Evolutionary conservation across 177 flowering plant species (phyloP), one percentile per base, ranked within the genome.

Genomic region (Vitis hybrid): DNA sequence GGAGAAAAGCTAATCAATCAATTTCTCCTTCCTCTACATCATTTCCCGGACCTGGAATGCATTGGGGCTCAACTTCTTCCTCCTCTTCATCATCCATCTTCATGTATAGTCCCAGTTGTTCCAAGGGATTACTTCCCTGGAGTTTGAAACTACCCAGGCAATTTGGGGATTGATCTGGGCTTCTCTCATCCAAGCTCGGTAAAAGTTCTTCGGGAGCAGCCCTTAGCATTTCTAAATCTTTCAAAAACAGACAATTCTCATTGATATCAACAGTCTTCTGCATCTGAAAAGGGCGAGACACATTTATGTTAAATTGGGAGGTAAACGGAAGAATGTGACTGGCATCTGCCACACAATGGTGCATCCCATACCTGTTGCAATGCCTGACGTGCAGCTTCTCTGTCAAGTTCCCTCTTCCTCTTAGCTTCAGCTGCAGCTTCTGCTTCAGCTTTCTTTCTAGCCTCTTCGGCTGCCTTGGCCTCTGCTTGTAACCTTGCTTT

Each of bases 391-490:
- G 98, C 93, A 29, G 97, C 98, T 80, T 93, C 98, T 76, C 99
- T 87, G 77, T 95, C 98, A 10, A 84, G 76, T 59, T 93, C 96
- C 78, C 93, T 84, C 76, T 81, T 83, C 79, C 82, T 83, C 75
- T 80, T 95, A 69, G 90, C 91, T 74, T 89, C 94, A 58, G 87
- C 93, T 15, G 85, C 94, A 65, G 90, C 98, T 77, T 86, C 88
- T 29, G 82, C 91, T 68, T 83, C 93, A 58, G 94, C 94, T 75
- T 78, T 88, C 77, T 75, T 86, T 53, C 86, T 77, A 67, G 98
- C 97, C 73, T 86, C 93, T 82, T 95, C 96, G 10, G 95, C 97
- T 69, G 98, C 99, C 79, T 80, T 89, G 15, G 98, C 98, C 80
- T 90, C 97, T 3, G 97, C 98, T 82, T 84, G 94, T 62, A 95